Conservation (phyloP, 106 monocot species). For the Acanthochlamys bracteata region DNA sequence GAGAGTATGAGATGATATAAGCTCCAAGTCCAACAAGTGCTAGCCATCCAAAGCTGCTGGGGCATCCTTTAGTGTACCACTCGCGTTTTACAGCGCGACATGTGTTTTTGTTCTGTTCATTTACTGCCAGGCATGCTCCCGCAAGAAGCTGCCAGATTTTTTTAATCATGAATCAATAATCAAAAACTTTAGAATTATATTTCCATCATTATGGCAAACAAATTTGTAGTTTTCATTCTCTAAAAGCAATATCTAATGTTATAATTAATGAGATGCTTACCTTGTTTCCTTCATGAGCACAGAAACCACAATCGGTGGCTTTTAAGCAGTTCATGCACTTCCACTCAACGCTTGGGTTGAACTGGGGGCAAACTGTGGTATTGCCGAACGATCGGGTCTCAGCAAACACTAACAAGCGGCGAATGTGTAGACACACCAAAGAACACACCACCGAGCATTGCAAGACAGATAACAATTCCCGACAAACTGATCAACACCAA, state of each 20-base stretch:
- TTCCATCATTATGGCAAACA: too few species aligned
- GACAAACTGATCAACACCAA: slow-evolving; percentile 58
- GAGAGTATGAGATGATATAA: slow-evolving; percentile 71
- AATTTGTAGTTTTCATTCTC: too few species aligned
- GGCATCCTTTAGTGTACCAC: slow-evolving; percentile 72
- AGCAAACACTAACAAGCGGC: slow-evolving; percentile 26
- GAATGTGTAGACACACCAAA: slow-evolving; percentile 45
- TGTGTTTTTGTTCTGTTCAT: slow-evolving; percentile 2
- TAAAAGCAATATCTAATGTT: too few species aligned
- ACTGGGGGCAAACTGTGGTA: slow-evolving; percentile 37
- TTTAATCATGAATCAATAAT: too few species aligned
- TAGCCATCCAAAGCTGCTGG: slow-evolving; percentile 67
- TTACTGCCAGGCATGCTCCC: slow-evolving; percentile 46
- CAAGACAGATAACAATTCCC: slow-evolving; percentile 55
- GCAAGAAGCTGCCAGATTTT: slow-evolving; percentile 60
- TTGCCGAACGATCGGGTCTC: slow-evolving; percentile 34
- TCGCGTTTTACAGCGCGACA: slow-evolving; percentile 29
- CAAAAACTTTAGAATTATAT: too few species aligned
- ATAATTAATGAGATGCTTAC: slow-evolving; percentile 13
- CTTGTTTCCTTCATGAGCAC: slow-evolving; percentile 36
- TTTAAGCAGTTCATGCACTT: slow-evolving; percentile 57
- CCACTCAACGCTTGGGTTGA: slow-evolving; percentile 24
- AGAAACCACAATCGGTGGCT: slow-evolving; percentile 48
- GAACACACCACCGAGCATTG: slow-evolving; percentile 44
- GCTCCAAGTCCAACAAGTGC: slow-evolving; percentile 41